Evolutionary conservation across 2,329 filamentous ascomycete genomes (phyloP).

Genomic region (Shiraia bambusicola): DNA sequence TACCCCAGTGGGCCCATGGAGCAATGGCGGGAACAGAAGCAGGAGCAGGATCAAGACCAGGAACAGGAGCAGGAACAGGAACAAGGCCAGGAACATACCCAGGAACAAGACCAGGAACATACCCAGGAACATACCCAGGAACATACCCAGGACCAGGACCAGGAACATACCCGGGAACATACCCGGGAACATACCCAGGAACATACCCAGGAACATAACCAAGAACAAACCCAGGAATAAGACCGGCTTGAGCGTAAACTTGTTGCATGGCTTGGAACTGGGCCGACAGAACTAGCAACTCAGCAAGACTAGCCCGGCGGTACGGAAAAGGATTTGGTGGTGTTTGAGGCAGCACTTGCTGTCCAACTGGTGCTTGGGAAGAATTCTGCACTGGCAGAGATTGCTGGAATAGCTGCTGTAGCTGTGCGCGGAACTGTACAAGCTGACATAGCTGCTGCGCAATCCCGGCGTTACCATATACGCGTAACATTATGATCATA

Average conservation of each 20-base stretch:
- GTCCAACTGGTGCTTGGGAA: conserved; percentile 1
- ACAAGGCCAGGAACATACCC: conserved; percentile 1
- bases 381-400: conserved; percentile 6
- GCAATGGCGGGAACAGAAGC: no score
- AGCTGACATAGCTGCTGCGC: no score
- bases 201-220: conserved; percentile 6
- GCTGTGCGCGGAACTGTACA: background rate
- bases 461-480: no score
- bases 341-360: background rate
- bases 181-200: no score
- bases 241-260: no score
- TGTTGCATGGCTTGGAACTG: no score
- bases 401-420: conserved; percentile 8
- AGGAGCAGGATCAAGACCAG: conserved; percentile 6
- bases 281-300: no score
- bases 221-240: conserved; percentile 1
- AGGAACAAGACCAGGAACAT: conserved; percentile 5
- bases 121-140: no score
- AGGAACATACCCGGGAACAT: conserved; percentile 1
- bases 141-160: conserved; percentile 7
- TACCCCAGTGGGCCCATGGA: background rate
- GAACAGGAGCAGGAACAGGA: conserved; percentile 4
- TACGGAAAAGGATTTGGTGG: conserved; percentile 1
- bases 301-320: no score
- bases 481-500: no score